Conservation (phyloP, 495 filamentous ascomycete species). For the Neurospora intermedia region DNA sequence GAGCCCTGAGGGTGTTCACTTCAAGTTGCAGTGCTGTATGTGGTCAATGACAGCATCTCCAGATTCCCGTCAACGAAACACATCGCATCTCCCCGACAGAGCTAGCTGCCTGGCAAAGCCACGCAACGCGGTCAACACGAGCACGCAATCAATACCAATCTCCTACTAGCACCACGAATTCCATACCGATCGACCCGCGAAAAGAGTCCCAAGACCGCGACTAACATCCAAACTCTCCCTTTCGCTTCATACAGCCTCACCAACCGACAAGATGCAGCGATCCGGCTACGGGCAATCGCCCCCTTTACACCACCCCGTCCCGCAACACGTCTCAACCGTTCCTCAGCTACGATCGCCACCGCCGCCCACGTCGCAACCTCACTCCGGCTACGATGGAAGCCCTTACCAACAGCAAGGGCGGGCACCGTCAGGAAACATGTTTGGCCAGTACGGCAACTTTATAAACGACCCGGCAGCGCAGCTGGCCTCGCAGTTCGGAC, state of each 20-base stretch:
- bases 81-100: slow-evolving; percentile 18
- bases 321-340: slow-evolving; percentile 96
- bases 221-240: neutral
- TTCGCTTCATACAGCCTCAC: neutral
- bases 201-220: neutral
- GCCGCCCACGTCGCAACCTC: slow-evolving; percentile 64
- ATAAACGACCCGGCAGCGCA: slow-evolving; percentile 95
- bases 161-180: neutral
- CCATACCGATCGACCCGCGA: neutral
- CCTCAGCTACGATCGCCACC: slow-evolving; percentile 97
- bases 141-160: neutral
- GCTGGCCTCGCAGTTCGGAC: slow-evolving; percentile 89
- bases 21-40: neutral
- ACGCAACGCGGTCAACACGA: neutral
- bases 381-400: slow-evolving; percentile 63
- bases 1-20: neutral
- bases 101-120: neutral
- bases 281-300: slow-evolving; percentile 77
- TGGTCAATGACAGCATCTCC: slow-evolving; percentile 15
- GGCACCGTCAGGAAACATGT: slow-evolving; percentile 43
- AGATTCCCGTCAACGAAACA: slow-evolving; percentile 28
- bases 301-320: slow-evolving; percentile 94
- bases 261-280: slow-evolving; percentile 60
- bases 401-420: slow-evolving; percentile 53
- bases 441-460: slow-evolving; percentile 71